A percentile compares a stretch with the other conserved stretches of the same genome.
These are phyloP conservation scores for Trametes pubescens DNA, from an alignment of 1,284 basidiomycete species.

Conservation along the genomic window DNA sequence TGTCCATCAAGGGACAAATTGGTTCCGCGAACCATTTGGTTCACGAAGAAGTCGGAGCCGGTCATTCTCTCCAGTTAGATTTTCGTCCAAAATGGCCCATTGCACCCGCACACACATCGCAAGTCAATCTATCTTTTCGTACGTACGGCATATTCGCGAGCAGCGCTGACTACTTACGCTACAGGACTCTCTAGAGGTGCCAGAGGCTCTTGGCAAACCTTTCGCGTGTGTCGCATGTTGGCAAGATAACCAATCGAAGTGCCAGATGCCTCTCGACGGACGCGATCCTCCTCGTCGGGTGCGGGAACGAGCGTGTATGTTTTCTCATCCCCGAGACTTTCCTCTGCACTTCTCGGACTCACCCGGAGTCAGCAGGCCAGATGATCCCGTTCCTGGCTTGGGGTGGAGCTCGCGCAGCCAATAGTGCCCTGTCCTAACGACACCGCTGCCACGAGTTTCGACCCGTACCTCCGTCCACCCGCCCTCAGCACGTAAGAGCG, in stretches of 20 bases:
- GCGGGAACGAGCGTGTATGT: slow-evolving; percentile 25
- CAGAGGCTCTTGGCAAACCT: slow-evolving; percentile 14
- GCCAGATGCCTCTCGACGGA: slow-evolving; percentile 19
- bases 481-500: slow-evolving; percentile 8
- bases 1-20: slow-evolving; percentile 20
- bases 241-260: slow-evolving; percentile 13
- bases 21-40: slow-evolving; percentile 34
- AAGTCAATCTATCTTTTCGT: slow-evolving; percentile 29
- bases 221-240: slow-evolving; percentile 1
- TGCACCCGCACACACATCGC: slow-evolving; percentile 24
- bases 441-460: slow-evolving; percentile 15
- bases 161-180: not conserved
- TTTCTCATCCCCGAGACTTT: slow-evolving; percentile 18
- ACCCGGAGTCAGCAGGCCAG: slow-evolving; percentile 22
- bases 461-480: slow-evolving; percentile 16
- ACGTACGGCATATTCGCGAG: slow-evolving; percentile 5
- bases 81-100: slow-evolving; percentile 7
- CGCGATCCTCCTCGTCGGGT: slow-evolving; percentile 10
- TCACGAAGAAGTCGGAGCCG: slow-evolving; percentile 27
- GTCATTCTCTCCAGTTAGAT: slow-evolving; percentile 18
- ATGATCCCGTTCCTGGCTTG: slow-evolving; percentile 13
- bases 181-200: slow-evolving; percentile 11
- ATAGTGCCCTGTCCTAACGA: slow-evolving; percentile 7
- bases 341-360: slow-evolving; percentile 14
- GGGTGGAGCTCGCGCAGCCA: slow-evolving; percentile 11